A percentile compares a stretch with the other conserved stretches of the same genome.
phyloP scores from a whole-genome alignment of 75 land plant species.

The Cryptomeria japonica region DNA sequence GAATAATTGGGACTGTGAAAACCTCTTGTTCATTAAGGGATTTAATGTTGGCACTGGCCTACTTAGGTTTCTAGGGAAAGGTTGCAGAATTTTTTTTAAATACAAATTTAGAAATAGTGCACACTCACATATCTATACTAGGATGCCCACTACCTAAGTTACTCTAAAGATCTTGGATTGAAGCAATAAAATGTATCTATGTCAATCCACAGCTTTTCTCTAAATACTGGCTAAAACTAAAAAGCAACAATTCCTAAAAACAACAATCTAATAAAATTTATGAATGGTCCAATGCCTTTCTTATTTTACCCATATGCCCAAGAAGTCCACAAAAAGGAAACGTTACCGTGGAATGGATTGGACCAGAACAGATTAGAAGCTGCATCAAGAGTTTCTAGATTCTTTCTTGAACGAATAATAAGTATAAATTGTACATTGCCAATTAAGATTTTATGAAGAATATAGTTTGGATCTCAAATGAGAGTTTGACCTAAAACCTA shows the following conservation, averaged over 20 bases:
- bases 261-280: not conserved
- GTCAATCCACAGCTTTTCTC: not conserved
- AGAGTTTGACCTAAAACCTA: not conserved
- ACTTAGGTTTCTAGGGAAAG: not conserved
- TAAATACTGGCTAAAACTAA: not conserved
- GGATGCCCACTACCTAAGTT: not conserved
- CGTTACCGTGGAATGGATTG: not conserved
- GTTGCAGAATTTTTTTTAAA: not conserved
- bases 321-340: not conserved
- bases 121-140: not conserved
- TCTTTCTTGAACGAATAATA: not conserved
- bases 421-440: not conserved
- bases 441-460: not conserved
- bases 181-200: not conserved
- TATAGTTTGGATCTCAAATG: not conserved
- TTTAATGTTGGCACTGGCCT: not conserved
- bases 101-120: not conserved
- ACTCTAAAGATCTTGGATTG: not conserved
- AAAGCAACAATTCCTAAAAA: not conserved
- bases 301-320: not conserved
- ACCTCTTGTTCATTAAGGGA: too few relatives aligned
- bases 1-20: too few relatives aligned
- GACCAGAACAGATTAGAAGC: not conserved
- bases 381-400: not conserved
- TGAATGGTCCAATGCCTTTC: not conserved